Evolutionary conservation across 2,329 filamentous ascomycete species (phyloP), one percentile per base, ranked within the genome.

Genomic region (Diaporthe capsici): DNA sequence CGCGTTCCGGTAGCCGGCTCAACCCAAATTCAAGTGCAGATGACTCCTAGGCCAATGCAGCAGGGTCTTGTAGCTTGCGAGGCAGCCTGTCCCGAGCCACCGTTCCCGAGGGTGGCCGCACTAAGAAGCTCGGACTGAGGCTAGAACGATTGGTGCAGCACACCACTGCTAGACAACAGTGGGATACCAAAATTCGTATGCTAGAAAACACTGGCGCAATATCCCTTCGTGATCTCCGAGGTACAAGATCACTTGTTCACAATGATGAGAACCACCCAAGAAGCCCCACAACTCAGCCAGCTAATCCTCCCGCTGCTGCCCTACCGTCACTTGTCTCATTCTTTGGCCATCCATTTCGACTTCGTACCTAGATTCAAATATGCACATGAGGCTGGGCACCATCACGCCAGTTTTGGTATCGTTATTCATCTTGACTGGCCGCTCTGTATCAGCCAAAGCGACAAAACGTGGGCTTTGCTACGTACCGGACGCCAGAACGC

Each of bases 391-490:
- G 10, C 39, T 31, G 13, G 22, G 22, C 37, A 57, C 39, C 10
- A 42, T 44, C 5, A 10, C n/a, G 49, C 17, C 47, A 7, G 22
- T 9, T 8, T 60, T 37, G 37, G 6, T 60, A 6, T 37, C 10
- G 1, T 2, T 67, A 9, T 37, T 60, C 7, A 17, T 20, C 7
- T 31, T 60, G 20, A 22, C 20, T 10, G 15, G 2, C 13, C n/a
- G n/a, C 34, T 37, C 34, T 20, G 20, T 13, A 20, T 47, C 44
- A 25, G 76, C 84, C 4, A 81, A 85, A 44, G 88, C 88, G 8
- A 80, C 86, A 22, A 96, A 96, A 83, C 93, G 94, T 79, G 94
- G 94, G 39, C 92, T 97, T 71, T 89, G 92, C 80, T 94, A 92
- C 83, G 90, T 94, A 25, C 88, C 90, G 9, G 90, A 91, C 76